Conservation (phyloP, 805 yeast genomes). For the Sugiyamaella boreocaroliniensis region DNA sequence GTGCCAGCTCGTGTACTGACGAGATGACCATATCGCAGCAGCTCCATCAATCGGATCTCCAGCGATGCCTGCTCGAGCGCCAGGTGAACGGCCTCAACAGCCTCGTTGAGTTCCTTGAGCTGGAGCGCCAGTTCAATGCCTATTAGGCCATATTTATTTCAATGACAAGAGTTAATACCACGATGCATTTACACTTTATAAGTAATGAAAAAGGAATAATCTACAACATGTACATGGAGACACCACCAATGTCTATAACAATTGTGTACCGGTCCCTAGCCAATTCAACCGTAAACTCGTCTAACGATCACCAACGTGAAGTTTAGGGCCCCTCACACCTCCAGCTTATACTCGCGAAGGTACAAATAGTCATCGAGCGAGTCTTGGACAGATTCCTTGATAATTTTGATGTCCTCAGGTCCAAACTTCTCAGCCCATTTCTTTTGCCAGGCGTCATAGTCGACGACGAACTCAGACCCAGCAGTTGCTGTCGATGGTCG, state of each 20-base stretch:
- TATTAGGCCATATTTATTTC: constrained; percentile 1
- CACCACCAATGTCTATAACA: too few relatives aligned
- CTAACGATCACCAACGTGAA: too few relatives aligned
- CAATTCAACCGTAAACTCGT: too few relatives aligned
- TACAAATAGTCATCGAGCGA: constrained; percentile 22
- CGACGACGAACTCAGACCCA: constrained; percentile 12
- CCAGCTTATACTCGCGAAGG: constrained; percentile 16
- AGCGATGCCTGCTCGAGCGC: constrained; percentile 11
- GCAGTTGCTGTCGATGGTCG: neutral
- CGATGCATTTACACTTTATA: too few relatives aligned
- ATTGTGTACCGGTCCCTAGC: too few relatives aligned
- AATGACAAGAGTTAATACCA: neutral
- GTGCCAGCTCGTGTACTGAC: neutral
- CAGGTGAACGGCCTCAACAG: constrained; percentile 10
- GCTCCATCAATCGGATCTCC: neutral
- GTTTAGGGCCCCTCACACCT: neutral
- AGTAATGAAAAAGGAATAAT: too few relatives aligned
- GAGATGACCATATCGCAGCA: neutral
- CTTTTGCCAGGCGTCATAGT: constrained; percentile 19
- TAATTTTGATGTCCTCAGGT: constrained; percentile 12
- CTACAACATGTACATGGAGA: too few relatives aligned
- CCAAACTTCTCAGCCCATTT: constrained; percentile 17
- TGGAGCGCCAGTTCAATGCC: constrained; percentile 14
- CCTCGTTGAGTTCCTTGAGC: constrained; percentile 18
- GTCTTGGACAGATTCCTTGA: constrained; percentile 17